Evolutionary conservation across 306 rosid genomes (phyloP), one percentile per base, ranked within the genome.

Genomic region (Vigna radiata): DNA sequence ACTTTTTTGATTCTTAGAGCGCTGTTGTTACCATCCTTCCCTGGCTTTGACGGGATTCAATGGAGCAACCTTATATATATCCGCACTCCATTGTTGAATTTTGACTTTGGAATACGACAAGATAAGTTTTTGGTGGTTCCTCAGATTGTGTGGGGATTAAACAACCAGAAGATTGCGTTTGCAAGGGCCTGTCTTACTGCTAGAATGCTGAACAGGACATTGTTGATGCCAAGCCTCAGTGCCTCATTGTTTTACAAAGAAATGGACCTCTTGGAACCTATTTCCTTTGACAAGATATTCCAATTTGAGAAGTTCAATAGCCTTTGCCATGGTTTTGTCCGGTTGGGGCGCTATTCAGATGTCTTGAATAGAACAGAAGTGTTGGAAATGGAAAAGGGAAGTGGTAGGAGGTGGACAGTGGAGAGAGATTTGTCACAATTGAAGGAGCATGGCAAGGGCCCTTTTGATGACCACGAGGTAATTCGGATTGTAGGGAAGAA

Each of bases 111-210:
- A 56, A 82, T 86, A 50, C 66, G 89, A 23, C 81, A 75, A 7
- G 90, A 89, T 36, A 95, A 88, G 84, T 92, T 90, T 80, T 81
- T 95, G 81, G 92, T 65, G 72, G 91, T 86, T 80, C 98, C 98
- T 61, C 97, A 95, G 72, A 89, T 95, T 47, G 90, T 92, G 8
- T 91, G 98, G 97, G 98, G 98, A 33, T 68, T 94, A 48, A 94
- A 94, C 87, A 94, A 94, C 73, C 98, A 94, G 83, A 94, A 94
- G 74, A 92, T 94, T 53, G 96, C 98, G 36, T 90, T 94, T 73
- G 97, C 97, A 9, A 91, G 97, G 73, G 91, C 95, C 78, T 94
- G 92, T 70, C 83, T 92, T 19, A 92, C 98, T 18, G 98, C 98
- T 10, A 89, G 88, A 86, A 77, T 92, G 88, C 79, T 94, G 70